Base-by-base conservation (phyloP, 306 rosid species). In the Cicer cuneatum region DNA sequence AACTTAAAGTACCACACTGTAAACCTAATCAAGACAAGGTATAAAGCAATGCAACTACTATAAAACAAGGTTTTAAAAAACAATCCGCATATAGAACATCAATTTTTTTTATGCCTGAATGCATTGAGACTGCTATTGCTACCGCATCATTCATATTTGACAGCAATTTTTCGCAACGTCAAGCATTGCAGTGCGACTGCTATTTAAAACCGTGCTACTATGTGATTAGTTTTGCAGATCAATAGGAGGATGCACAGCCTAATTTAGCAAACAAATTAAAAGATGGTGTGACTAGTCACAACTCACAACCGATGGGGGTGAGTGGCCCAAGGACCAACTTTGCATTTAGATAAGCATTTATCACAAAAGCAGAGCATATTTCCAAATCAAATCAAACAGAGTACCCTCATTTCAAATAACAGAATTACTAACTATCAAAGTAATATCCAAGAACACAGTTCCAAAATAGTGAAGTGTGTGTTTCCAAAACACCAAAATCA, bases 1-100 rank as follows among this genome's bases (percentile, higher is more conserved):
- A 24, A 21, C 45, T 6, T 5, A 53, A 35, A 66, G 41, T 21
- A 75, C 67, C 35, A 40, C 11, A 70, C 21, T 63, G 9, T 40
- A 76, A 80, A 72, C 19, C 53, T 5, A 51, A 29, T 39, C 63
- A 54, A 74, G 53, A 76, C 60, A 43, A 15, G 40, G 60, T 46
- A 16, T 54, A 67, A 48, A 45, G 19, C 14, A 45, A 66, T 2
- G 63, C 16, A 71, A 37, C 70, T 65, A 66, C 56, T 58, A 54
- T 10, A 29, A 33, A 7, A 33, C 5, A 59, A 33, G 16, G 40
- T 24, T 33, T 59, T 12, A 29, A 33, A 58, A 52, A 58, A 29
- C n/a, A 0, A 29, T 29, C 6, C 0, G 5, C 5, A 58, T 24
- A 12, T 58, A 2, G 10, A 58, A 11, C n/a, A 13, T 29, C 62